Percentiles rank a stretch among this genome's conserved stretches.
These are phyloP conservation scores for Lentinula boryana DNA, from an alignment of 768 basidiomycete genomes.

Conservation along the genomic window DNA sequence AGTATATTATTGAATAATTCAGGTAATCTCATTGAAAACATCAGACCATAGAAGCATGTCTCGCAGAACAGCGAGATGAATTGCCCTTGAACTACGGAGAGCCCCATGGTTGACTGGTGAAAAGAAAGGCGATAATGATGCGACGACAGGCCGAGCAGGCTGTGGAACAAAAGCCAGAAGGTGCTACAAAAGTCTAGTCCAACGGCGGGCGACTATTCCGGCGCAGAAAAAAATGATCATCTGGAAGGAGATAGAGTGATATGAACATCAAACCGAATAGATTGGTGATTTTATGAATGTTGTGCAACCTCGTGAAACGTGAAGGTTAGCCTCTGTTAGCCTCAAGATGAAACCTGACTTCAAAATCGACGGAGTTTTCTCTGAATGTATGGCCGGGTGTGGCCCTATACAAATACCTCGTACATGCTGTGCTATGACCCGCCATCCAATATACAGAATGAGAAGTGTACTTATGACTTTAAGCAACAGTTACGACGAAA, in stretches of 20 bases:
- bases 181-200: neutral
- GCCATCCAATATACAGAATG: too few species aligned
- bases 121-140: neutral
- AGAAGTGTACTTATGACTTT: too few species aligned
- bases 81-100: conserved; percentile 2
- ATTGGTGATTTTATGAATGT: neutral
- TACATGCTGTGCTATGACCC: too few species aligned
- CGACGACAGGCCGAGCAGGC: neutral
- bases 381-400: too few species aligned
- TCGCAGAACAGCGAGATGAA: conserved; percentile 3
- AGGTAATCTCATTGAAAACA: neutral
- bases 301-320: too few species aligned
- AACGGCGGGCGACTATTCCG: neutral
- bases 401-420: too few species aligned
- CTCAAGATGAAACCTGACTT: too few species aligned
- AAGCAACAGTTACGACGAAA: too few species aligned
- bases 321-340: too few species aligned
- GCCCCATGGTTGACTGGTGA: neutral
- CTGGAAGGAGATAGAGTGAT: neutral
- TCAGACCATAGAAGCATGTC: neutral
- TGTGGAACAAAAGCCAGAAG: neutral
- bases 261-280: neutral
- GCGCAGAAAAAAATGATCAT: neutral
- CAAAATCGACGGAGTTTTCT: too few species aligned
- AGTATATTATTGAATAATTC: neutral